Evolutionary conservation across 2,329 filamentous ascomycete genomes (phyloP), one percentile per base, ranked within the genome.

Genomic region (Aotearoamyces nothofagi): DNA sequence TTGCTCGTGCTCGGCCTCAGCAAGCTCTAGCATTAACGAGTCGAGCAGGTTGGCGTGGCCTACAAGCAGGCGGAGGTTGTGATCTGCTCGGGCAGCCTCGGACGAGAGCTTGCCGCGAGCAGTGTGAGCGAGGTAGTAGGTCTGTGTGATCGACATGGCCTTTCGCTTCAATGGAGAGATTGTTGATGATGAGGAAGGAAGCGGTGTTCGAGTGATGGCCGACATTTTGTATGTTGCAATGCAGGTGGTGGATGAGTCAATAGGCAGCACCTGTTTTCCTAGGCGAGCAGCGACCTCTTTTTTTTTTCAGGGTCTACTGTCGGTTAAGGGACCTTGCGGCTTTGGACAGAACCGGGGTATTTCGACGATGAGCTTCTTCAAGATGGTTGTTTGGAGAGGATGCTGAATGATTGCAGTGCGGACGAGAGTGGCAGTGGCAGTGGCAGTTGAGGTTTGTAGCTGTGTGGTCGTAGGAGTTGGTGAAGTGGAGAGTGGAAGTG

Each of bases 21-120:
- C 80, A 34, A 98, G 80, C 51, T 69, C 64, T 43, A 90, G 70
- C 90, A 96, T 96, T 51, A 98, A 63, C 22, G 77, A 78, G 61
- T 98, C 90, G 54, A 98, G 81, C 26, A 96, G 78, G 68, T 96
- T 98, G 63, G 90, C 90, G 59, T 98, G 90, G 48, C 87, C 90
- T 46, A 98, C 90, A 36, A 98, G 78, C 25, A 92, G 73, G 51
- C 87, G 77, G 39, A 98, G 80, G 64, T 96, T 76, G 68, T 96
- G 90, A 53, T 96, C 87, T 46, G 82, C 66, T 49, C 78, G 78
- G 56, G 76, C 73, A 62, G 90, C 90, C 63, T 96, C 87, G 40
- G 69, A 71, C 41, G 84, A 84, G 51, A 98, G 84, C 83, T 98
- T 98, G 46, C 77, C 78, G 55, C 90, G 76, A 52, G 90, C 90